Evolutionary conservation across 768 basidiomycete species (phyloP).

Genomic region (Termitomyces sp.): DNA sequence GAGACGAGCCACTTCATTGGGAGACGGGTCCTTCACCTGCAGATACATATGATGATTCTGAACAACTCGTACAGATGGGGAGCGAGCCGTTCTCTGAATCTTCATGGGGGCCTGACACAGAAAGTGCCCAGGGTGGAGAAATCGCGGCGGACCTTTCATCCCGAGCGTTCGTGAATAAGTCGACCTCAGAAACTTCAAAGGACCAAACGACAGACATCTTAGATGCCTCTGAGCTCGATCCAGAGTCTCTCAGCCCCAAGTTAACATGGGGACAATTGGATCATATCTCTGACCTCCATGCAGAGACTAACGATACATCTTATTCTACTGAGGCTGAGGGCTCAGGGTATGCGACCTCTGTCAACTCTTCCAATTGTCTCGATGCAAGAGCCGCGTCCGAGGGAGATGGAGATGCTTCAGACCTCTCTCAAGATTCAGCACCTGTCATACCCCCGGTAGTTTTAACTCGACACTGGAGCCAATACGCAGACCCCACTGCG

Average conservation of each 20-base stretch:
- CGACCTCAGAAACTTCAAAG: not conserved
- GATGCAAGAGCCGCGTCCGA: not conserved
- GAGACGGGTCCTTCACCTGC: not conserved
- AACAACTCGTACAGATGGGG: not conserved
- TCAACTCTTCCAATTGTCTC: not conserved
- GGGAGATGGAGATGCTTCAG: not conserved
- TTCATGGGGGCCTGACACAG: too few relatives aligned
- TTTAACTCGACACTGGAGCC: slow-evolving; percentile 34
- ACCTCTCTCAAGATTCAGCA: not conserved
- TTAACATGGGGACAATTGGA: not conserved
- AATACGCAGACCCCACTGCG: slow-evolving; percentile 38
- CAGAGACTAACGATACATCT: not conserved
- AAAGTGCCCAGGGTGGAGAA: not conserved
- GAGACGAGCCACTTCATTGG: not conserved
- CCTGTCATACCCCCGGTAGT: slow-evolving; percentile 17
- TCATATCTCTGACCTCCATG: not conserved
- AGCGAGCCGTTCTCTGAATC: too few relatives aligned
- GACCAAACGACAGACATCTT: not conserved
- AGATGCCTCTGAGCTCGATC: not conserved
- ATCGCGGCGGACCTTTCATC: not conserved
- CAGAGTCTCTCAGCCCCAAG: not conserved
- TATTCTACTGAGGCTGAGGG: not conserved
- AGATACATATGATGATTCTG: not conserved
- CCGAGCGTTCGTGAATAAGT: not conserved
- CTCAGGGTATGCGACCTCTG: not conserved